Evolutionary conservation across 371 early-diverging fungal species (phyloP), one percentile per base, ranked within the genome.

Genomic region (Mortierella sp.): DNA sequence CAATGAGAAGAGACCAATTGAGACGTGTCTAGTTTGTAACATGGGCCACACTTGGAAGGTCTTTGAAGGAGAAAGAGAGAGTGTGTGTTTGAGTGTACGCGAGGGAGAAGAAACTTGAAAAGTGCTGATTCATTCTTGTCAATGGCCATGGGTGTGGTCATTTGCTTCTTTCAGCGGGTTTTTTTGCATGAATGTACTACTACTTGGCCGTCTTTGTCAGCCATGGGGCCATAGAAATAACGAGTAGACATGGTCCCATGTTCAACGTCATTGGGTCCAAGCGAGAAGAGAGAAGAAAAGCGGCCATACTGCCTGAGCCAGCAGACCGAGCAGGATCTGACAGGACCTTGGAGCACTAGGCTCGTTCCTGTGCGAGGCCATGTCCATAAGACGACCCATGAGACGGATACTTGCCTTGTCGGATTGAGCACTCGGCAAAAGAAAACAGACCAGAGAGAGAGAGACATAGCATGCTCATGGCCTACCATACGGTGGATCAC

Each of bases 321-420:
- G 64, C 64, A 64, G 64, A 19, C 37, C 37, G 64, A 37, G 34
- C 64, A 64, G 64, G 64, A 64, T 64, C 64, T 64, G 64, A 37
- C 40, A 64, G 64, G 31, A 37, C 13, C 13, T 13, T 31, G 1
- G 14, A 31, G 59, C 16, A 31, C 14, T 26, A 21, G 5, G 6
- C 53, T 13, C 24, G 24, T 53, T 21, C 21, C 48, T 46, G 13
- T 46, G 13, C 43, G 6, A 4, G 43, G 8, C 48, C 48, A 46
- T 46, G 11, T 10, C 48, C 43, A 40, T 40, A 40, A 40, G 43
- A 40, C 43, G 43, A 40, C 43, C 48, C 48, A 46, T 13, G 48
- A 46, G 48, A 46, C 48, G 13, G 13, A 46, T 46, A 13, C 8
- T 46, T 46, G 48, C 48, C 48, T 43, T 46, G 8, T 46, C 9